A percentile compares a stretch with the other conserved stretches of the same genome.
phyloP scores from a whole-genome alignment of 1,139 yeast species.

The Suhomyces chickasaworum region DNA sequence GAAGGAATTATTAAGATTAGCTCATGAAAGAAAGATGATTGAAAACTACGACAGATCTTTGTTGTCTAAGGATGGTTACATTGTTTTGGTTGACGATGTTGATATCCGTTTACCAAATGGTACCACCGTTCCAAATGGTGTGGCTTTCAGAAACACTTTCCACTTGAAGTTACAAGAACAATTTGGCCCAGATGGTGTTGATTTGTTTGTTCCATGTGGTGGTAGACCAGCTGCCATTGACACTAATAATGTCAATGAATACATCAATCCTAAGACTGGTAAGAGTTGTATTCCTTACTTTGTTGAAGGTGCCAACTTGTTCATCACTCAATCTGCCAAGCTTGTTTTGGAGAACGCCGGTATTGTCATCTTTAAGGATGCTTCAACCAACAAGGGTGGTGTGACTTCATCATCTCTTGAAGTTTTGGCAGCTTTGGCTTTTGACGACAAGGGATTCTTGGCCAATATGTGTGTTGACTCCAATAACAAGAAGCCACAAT shows the following conservation, averaged over 20 bases:
- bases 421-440: constrained; percentile 90
- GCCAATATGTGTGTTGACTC: constrained; percentile 71
- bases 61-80: constrained; percentile 74
- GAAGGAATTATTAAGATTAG: constrained; percentile 74
- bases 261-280: constrained; percentile 76
- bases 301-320: constrained; percentile 97
- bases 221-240: constrained; percentile 98
- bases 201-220: constrained; percentile 95
- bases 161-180: constrained; percentile 73
- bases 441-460: constrained; percentile 81
- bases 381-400: constrained; percentile 98
- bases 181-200: constrained; percentile 63
- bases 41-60: constrained; percentile 65
- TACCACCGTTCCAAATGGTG: constrained; percentile 73
- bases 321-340: constrained; percentile 93
- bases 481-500: constrained; percentile 58
- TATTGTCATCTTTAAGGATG: constrained; percentile 85
- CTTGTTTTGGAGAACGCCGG: constrained; percentile 85
- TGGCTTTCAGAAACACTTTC: constrained; percentile 89
- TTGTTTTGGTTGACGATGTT: constrained; percentile 83
- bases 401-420: constrained; percentile 96
- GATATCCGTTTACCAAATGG: constrained; percentile 83
- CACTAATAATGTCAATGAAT: constrained; percentile 72
- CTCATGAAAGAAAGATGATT: constrained; percentile 76
- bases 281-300: constrained; percentile 79